Evolutionary conservation across 768 basidiomycete species (phyloP), one percentile per base, ranked within the genome.

Genomic region (Lactifluus echinatus): DNA sequence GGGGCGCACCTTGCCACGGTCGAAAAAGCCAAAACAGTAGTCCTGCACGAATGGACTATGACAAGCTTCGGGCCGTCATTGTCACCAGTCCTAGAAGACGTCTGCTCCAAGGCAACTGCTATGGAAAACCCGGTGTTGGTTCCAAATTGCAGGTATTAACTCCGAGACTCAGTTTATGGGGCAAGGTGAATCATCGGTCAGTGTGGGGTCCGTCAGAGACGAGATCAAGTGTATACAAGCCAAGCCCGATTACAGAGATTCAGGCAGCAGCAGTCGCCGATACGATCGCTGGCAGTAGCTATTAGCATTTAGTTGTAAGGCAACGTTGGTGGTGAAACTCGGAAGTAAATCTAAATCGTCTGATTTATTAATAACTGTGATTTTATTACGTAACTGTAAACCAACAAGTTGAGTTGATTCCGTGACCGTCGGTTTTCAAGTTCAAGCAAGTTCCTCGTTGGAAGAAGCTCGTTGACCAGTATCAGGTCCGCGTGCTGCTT

Each of bases 321-420:
- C 21, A 23, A 21, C 21, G 21, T 15, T 14, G 24, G 5, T 21
- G 5, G 7, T 21, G 24, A 17, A 17, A 26, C 8, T 23, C 28
- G 7, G 26, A 24, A 49, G 56, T 49, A 51, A 57, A 50, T n/a
- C n/a, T 31, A 53, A 44, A 50, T 55, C 34, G 19, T 17, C 6
- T 17, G 46, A 55, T 39, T 55, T 42, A n/a, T n/a, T n/a, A n/a
- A n/a, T n/a, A 15, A 10, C 26, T 21, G 19, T n/a, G 24, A 46
- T 4, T 15, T 36, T 40, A 44, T 59, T 59, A 59, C 21, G n/a
- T 59, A 54, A 59, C 43, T 21, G 37, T 24, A 31, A 53, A 56
- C 28, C 44, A 31, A 60, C 47, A 19, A 14, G 4, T 40, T 36
- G 37, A 39, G 24, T 24, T 6, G 34, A 28, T 11, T 24, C 31